Evolutionary conservation across 2,329 filamentous ascomycete genomes (phyloP).

Genomic region (Claviceps cyperi): DNA sequence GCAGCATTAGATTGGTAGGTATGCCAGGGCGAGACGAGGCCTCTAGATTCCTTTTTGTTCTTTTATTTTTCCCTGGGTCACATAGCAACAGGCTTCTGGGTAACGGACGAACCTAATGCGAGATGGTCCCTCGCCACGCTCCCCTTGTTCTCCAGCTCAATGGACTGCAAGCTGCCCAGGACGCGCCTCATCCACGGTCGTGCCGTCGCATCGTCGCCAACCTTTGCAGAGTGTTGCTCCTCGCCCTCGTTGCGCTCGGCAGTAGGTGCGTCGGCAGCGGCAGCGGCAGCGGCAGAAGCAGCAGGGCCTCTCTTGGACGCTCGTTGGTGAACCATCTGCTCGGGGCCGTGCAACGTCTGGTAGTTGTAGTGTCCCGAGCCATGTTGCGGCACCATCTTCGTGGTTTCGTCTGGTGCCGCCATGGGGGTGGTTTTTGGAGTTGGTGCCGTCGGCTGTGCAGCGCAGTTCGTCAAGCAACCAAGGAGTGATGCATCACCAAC

Average conservation of each 20-base stretch:
- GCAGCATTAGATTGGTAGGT: not conserved
- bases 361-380: slow-evolving; percentile 25
- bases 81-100: no score
- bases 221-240: not conserved
- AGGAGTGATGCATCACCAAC: no score
- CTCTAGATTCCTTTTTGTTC: not conserved
- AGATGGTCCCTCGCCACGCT: slow-evolving; percentile 73
- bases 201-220: slow-evolving; percentile 11
- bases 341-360: slow-evolving; percentile 20
- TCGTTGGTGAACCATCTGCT: slow-evolving; percentile 2
- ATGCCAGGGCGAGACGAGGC: not conserved
- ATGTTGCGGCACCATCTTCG: slow-evolving; percentile 23
- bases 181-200: slow-evolving; percentile 36
- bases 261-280: not conserved
- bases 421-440: no score
- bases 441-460: no score
- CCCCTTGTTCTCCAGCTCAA: slow-evolving; percentile 77
- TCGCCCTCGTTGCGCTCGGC: not conserved
- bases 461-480: no score
- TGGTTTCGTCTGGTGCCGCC: slow-evolving; percentile 24
- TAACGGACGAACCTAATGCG: slow-evolving; percentile 47
- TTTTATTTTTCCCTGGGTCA: no score
- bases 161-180: slow-evolving; percentile 35
- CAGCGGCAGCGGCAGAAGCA: not conserved
- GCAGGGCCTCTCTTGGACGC: not conserved